These are phyloP conservation scores for Pseudopithomyces maydicus DNA, from an alignment of 2,329 filamentous ascomycete species.

Conservation along the genomic window DNA sequence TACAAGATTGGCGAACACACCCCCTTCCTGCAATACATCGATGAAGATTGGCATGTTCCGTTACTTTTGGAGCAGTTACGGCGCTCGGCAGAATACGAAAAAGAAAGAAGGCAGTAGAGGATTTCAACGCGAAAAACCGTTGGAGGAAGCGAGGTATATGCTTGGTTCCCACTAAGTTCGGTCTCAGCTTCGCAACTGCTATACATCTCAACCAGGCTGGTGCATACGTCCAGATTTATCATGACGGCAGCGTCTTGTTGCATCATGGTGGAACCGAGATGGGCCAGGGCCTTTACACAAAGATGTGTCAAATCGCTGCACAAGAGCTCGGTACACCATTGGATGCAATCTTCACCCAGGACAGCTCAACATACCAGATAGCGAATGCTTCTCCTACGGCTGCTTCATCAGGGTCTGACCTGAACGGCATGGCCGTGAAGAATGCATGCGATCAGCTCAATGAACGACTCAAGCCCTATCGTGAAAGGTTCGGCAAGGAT, in stretches of 20 bases:
- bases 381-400: conserved; percentile 92
- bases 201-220: conserved; percentile 94
- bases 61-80: conserved; percentile 87
- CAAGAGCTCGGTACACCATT: conserved; percentile 85
- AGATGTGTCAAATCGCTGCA: conserved; percentile 93
- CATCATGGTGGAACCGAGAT: conserved; percentile 97
- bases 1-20: conserved; percentile 78
- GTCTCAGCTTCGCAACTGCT: conserved; percentile 88
- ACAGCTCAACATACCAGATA: conserved; percentile 85
- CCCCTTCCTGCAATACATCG: conserved; percentile 85
- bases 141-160: conserved; percentile 91
- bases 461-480: conserved; percentile 80
- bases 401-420: conserved; percentile 88
- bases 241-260: conserved; percentile 87
- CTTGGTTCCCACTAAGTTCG: conserved; percentile 92
- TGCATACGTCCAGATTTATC: conserved; percentile 92
- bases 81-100: conserved; percentile 73
- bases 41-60: conserved; percentile 87
- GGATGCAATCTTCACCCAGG: conserved; percentile 81
- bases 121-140: conserved; percentile 82
- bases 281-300: conserved; percentile 95
- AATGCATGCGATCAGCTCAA: conserved; percentile 92
- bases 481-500: conserved; percentile 75
- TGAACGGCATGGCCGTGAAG: conserved; percentile 92
- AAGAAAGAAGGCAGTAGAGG: conserved; percentile 69